A percentile compares a stretch with the other conserved stretches of the same genome.
Evolutionary conservation across 2,329 filamentous ascomycete genomes (phyloP).

Genomic region (Cladophialophora carrionii): DNA sequence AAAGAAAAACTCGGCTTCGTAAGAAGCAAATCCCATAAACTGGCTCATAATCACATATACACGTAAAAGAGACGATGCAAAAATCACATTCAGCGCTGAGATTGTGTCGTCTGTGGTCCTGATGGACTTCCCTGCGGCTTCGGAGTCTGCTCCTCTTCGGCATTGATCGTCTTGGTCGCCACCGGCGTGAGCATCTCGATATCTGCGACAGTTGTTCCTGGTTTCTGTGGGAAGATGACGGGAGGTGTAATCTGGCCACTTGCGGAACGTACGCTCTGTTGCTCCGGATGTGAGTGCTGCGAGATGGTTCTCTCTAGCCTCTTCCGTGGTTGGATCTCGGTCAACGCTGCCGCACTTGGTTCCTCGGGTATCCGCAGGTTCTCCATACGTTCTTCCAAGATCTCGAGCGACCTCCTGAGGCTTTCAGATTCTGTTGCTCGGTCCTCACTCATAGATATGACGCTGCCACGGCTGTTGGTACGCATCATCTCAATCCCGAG

Average conservation of each 20-base stretch:
- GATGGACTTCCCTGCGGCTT: constrained; percentile 29
- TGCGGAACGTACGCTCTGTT: constrained; percentile 28
- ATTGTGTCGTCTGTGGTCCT: constrained; percentile 12
- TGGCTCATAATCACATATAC: constrained; percentile 31
- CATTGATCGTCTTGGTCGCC: constrained; percentile 32
- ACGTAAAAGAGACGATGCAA: constrained; percentile 21
- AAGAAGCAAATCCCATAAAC: constrained; percentile 28
- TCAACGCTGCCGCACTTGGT: constrained; percentile 23
- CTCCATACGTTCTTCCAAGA: constrained; percentile 42
- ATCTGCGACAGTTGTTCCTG: constrained; percentile 48
- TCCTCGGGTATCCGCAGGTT: constrained; percentile 39
- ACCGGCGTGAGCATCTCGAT: constrained; percentile 44
- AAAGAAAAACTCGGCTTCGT: constrained; percentile 28
- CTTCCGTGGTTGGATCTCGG: constrained; percentile 38
- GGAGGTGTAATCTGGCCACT: constrained; percentile 54
- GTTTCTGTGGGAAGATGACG: constrained; percentile 53
- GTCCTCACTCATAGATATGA: constrained; percentile 55
- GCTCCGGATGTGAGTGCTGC: constrained; percentile 40
- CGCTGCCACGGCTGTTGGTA: constrained; percentile 89
- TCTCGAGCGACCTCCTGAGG: constrained; percentile 39
- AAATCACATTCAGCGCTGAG: constrained; percentile 22
- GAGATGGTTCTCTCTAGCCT: constrained; percentile 36
- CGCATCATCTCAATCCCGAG: constrained; percentile 97
- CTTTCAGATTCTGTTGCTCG: constrained; percentile 41
- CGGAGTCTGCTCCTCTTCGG: constrained; percentile 34